These are phyloP conservation scores for Bipolaris bicolor DNA, from an alignment of 2,329 filamentous ascomycete genomes.

Conservation along the genomic window DNA sequence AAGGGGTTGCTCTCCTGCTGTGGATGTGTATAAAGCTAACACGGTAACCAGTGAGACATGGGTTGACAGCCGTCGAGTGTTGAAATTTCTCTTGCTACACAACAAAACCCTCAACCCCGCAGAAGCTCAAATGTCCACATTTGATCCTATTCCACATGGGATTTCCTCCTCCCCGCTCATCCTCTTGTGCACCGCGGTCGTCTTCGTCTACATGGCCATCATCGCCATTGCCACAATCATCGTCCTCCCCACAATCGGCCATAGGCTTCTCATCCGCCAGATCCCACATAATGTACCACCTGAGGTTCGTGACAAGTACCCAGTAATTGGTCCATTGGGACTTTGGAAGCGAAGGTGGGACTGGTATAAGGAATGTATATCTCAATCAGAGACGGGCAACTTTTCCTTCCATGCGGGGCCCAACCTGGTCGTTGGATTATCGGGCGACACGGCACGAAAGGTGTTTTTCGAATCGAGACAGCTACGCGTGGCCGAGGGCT, in stretches of 20 bases:
- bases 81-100: too few species aligned
- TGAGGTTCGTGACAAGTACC: constrained; percentile 35
- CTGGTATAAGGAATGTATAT: constrained; percentile 50
- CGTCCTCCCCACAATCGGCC: neutral
- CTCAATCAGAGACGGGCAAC: constrained; percentile 48
- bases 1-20: too few species aligned
- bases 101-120: neutral
- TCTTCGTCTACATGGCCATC: neutral
- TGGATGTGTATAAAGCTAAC: too few species aligned
- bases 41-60: too few species aligned
- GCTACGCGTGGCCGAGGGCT: constrained; percentile 54
- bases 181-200: neutral
- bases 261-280: neutral
- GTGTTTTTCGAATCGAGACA: constrained; percentile 56
- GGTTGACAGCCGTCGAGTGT: too few species aligned
- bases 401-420: constrained; percentile 59
- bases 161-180: neutral
- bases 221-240: too few species aligned
- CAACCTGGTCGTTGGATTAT: constrained; percentile 54
- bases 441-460: constrained; percentile 52
- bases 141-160: neutral
- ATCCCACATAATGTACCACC: constrained; percentile 32
- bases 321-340: constrained; percentile 53
- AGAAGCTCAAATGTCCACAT: neutral
- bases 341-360: constrained; percentile 58